Evolutionary conservation across 139 green algal species (phyloP), one percentile per base, ranked within the genome.

Genomic region (Edaphochlamys debaryana): DNA sequence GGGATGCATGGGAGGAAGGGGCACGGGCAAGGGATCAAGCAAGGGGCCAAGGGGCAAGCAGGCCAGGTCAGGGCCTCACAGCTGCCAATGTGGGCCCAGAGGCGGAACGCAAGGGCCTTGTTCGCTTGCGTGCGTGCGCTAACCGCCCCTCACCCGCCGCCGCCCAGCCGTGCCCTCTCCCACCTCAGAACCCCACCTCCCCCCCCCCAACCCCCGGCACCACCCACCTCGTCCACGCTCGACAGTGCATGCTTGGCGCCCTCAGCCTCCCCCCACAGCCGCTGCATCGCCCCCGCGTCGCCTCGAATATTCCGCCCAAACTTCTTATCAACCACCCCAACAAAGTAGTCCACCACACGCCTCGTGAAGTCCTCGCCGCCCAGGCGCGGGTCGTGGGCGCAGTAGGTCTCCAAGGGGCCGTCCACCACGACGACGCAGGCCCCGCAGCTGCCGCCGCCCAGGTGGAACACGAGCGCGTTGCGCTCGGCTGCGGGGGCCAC

Each of bases 351-450:
- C 19, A 85, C 68, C 68, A 85, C 45, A 19, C 79, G 68, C 87
- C 96, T 96, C 89, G 99, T 96, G 69, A 99, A 99, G 90, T 98
- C 96, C 91, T 98, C 96, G 64, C 96, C 96, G 45, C 96, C 96
- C 80, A 99, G 79, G 87, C 99, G 96, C 38, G 96, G 98, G 91
- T 99, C 96, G 58, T 96, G 95, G 60, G 95, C 94, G 38, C 95
- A 86, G 91, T 98, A 98, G 64, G 98, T 94, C 91, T 98, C 95
- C 85, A 99, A 97, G 79, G 95, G 96, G 85, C 98, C 96, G 79
- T 98, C 96, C 84, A 98, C 98, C 78, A 93, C 95, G 81, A 99
- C 90, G 54, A 99, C 87, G 11, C 94, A 98, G 66, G 98, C 96
- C 94, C 98, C 96, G 82, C 98, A 98, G 36, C 95, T 98, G 69